phyloP scores from a whole-genome alignment of 129 eudicot genomes.

The Flaveria brownii region DNA sequence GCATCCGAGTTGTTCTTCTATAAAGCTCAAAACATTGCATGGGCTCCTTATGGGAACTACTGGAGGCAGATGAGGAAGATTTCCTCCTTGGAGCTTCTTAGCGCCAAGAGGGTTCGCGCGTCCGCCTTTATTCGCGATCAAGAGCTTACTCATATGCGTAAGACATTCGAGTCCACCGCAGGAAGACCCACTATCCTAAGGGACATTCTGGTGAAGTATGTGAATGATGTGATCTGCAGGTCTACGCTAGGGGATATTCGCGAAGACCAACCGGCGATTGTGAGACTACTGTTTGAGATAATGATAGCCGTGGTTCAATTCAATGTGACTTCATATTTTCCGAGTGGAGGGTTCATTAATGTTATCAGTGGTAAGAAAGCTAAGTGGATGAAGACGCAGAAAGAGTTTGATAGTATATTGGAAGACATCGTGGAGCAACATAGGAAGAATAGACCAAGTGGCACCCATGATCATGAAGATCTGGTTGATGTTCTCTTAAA shows the following conservation, averaged over 20 bases:
- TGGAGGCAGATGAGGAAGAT: constrained; percentile 2
- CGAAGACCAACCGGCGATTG: not conserved
- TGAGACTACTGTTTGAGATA: not conserved
- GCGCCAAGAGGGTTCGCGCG: not conserved
- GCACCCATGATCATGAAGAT: not conserved
- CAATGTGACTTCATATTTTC: not conserved
- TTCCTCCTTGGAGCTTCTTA: not conserved
- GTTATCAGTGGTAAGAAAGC: not conserved
- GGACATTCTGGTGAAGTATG: not conserved
- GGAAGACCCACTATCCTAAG: not conserved
- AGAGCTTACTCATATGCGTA: not conserved
- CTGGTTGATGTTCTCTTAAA: constrained; percentile 15
- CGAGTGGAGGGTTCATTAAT: not conserved
- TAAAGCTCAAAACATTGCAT: not conserved
- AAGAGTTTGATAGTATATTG: not conserved
- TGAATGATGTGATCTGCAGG: not conserved
- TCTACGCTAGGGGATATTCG: not conserved
- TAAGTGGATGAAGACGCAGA: not conserved
- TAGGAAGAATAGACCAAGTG: not conserved
- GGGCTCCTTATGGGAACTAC: constrained; percentile 5
- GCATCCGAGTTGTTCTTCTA: not conserved
- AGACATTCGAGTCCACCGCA: not conserved
- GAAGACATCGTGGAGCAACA: not conserved
- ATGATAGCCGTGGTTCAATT: not conserved
- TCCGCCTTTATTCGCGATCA: not conserved